phyloP scores from a whole-genome alignment of 352 stramenopile genomes.

The Blastocystis sp. region DNA sequence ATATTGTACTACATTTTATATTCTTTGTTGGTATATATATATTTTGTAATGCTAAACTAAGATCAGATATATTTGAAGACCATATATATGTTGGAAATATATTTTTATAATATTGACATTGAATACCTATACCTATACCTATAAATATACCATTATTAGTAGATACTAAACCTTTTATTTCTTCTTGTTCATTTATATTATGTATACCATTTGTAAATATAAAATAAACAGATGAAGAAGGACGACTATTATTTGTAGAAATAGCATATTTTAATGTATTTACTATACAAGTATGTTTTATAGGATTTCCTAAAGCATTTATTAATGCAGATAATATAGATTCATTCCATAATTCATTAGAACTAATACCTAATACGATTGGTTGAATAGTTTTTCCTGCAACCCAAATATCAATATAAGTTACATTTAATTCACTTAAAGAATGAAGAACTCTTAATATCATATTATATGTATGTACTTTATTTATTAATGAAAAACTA shows the following conservation, averaged over 20 bases:
- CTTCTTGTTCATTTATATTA: too few species aligned
- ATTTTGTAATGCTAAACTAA: too few species aligned
- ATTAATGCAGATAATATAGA: not conserved
- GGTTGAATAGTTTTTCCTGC: not conserved
- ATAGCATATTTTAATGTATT: conserved; percentile 7
- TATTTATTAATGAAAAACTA: not conserved
- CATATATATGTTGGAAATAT: too few species aligned
- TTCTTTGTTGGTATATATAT: too few species aligned
- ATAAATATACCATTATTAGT: too few species aligned
- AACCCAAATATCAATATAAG: not conserved
- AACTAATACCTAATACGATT: not conserved
- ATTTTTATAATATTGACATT: too few species aligned
- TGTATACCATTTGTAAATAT: conserved; percentile 11
- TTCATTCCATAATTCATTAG: conserved; percentile 7
- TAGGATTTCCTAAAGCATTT: not conserved
- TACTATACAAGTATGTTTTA: not conserved
- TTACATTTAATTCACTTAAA: not conserved
- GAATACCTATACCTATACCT: too few species aligned
- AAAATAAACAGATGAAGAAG: conserved; percentile 6
- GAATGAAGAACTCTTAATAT: not conserved
- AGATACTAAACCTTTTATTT: too few species aligned
- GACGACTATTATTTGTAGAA: conserved; percentile 4
- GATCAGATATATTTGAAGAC: too few species aligned
- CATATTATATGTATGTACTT: not conserved
- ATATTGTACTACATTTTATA: too few species aligned